Evolutionary conservation across 495 filamentous ascomycete species (phyloP).

Genomic region (Copromyces sp.): DNA sequence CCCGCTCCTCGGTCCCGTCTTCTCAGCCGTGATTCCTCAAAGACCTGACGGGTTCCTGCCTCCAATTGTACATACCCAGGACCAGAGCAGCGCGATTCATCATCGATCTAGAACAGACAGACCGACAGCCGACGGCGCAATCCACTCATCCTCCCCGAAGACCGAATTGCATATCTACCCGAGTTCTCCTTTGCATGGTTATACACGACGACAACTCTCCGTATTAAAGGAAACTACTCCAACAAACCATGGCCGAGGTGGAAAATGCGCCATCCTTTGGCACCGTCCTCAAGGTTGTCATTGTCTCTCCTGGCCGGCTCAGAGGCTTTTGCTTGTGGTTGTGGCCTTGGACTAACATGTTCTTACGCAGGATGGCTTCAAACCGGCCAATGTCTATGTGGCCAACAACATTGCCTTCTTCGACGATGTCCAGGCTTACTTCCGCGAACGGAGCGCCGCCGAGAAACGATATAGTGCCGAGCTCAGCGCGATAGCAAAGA

Average conservation of each 20-base stretch:
- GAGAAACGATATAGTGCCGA: conserved; percentile 94
- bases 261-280: conserved; percentile 74
- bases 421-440: conserved; percentile 94
- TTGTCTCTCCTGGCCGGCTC: not conserved
- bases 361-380: conserved; percentile 71
- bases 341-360: conserved; percentile 5
- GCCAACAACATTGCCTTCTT: conserved; percentile 84
- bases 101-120: not conserved
- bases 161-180: conserved; percentile 3
- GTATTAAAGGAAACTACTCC: not conserved
- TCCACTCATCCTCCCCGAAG: not conserved
- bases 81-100: not conserved
- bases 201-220: conserved; percentile 1
- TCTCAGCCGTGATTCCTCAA: not conserved
- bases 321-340: not conserved
- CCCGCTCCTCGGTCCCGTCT: not conserved
- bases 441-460: conserved; percentile 83
- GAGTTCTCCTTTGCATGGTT: conserved; percentile 16
- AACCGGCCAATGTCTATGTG: conserved; percentile 86
- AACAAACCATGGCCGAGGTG: conserved; percentile 55
- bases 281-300: conserved; percentile 74
- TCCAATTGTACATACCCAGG: not conserved
- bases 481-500: conserved; percentile 78
- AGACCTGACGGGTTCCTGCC: not conserved
- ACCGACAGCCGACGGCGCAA: not conserved